Percentiles rank a stretch among this genome's conserved stretches.
Conservation (phyloP, 2,329 filamentous ascomycete genomes). For the Sporothrix luriei region DNA sequence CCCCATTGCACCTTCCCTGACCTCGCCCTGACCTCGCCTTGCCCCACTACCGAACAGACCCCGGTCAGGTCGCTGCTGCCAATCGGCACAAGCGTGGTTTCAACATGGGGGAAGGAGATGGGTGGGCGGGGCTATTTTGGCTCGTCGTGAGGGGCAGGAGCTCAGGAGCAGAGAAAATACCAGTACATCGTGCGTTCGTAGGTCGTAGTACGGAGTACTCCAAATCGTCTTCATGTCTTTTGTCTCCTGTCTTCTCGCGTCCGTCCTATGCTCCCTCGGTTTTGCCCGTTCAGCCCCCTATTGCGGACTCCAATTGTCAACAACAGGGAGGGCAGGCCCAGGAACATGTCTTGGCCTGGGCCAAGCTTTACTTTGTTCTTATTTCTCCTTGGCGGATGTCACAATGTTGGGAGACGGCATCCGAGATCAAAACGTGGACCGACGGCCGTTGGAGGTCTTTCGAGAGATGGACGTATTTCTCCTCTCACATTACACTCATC, state of each 20-base stretch:
- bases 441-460: background rate
- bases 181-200: too few relatives aligned
- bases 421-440: background rate
- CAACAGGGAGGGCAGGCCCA: background rate
- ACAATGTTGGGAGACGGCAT: background rate
- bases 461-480: too few relatives aligned
- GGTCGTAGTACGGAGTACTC: too few relatives aligned
- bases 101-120: slow-evolving; percentile 26
- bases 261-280: too few relatives aligned
- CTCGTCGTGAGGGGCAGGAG: slow-evolving; percentile 4
- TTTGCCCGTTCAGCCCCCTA: background rate
- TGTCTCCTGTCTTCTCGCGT: background rate
- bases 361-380: slow-evolving; percentile 2
- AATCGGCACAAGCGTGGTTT: slow-evolving; percentile 26
- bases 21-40: background rate
- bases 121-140: slow-evolving; percentile 1
- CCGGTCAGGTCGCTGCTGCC: slow-evolving; percentile 20
- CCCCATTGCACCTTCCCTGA: background rate
- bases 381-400: slow-evolving; percentile 11
- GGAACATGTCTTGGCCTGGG: slow-evolving; percentile 7
- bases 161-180: background rate
- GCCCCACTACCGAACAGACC: slow-evolving; percentile 9
- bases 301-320: background rate
- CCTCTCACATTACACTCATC: too few relatives aligned
- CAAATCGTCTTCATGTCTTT: too few relatives aligned